A percentile compares a stretch with the other conserved stretches of the same genome.
These are phyloP conservation scores for Picea abies DNA, from an alignment of 83 land plant genomes.

Conservation along the genomic window DNA sequence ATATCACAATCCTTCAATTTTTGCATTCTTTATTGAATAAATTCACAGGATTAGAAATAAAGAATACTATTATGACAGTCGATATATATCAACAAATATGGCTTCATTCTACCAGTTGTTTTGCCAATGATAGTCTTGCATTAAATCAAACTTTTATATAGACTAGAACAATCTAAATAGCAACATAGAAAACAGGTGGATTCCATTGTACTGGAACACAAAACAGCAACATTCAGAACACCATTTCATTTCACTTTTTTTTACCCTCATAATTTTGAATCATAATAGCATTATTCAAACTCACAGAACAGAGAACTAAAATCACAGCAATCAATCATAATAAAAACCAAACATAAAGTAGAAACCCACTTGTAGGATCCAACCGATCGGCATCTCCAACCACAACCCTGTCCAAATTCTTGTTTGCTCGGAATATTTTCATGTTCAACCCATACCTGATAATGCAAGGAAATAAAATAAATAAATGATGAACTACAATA, in stretches of 20 bases:
- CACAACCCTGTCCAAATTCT: conserved; percentile 22
- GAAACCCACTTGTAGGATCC: conserved; percentile 71
- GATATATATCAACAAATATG: too few relatives aligned
- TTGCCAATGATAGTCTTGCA: background rate
- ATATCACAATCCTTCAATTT: too few relatives aligned
- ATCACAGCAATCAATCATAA: background rate
- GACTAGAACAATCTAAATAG: background rate
- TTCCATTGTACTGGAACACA: background rate
- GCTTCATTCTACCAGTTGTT: background rate
- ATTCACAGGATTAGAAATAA: too few relatives aligned
- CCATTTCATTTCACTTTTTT: background rate
- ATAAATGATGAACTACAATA: background rate
- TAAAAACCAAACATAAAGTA: background rate
- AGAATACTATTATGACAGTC: too few relatives aligned
- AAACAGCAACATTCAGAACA: background rate
- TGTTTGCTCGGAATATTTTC: conserved; percentile 19
- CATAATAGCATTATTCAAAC: background rate
- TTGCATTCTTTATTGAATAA: too few relatives aligned
- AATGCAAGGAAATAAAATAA: conserved; percentile 4
- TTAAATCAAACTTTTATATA: background rate
- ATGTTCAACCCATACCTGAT: conserved; percentile 53
- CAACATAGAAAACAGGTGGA: too few relatives aligned
- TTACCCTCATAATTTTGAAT: background rate
- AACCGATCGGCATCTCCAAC: conserved; percentile 75
- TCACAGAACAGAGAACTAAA: background rate